phyloP scores from a whole-genome alignment of 179 eudicot species.

The Silene coronaria region DNA sequence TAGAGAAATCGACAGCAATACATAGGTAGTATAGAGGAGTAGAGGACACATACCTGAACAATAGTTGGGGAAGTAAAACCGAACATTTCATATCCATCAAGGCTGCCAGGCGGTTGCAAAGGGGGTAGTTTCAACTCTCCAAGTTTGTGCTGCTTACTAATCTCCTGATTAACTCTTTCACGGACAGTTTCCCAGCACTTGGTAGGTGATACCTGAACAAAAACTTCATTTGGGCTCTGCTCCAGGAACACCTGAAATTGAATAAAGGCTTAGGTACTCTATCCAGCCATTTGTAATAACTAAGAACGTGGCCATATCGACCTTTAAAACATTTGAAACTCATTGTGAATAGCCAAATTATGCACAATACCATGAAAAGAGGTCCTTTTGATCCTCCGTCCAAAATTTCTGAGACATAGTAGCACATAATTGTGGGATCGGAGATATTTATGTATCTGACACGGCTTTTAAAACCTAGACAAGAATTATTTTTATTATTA shows the following conservation, averaged over 20 bases:
- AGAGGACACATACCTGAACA: slow-evolving; percentile 51
- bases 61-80: slow-evolving; percentile 83
- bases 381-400: slow-evolving; percentile 82
- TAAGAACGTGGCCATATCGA: neutral
- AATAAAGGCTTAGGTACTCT: neutral
- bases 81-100: slow-evolving; percentile 95
- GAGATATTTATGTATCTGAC: slow-evolving; percentile 60
- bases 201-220: slow-evolving; percentile 59
- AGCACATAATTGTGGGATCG: slow-evolving; percentile 68
- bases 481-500: slow-evolving; percentile 8
- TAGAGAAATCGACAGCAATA: neutral
- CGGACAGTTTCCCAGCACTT: slow-evolving; percentile 94
- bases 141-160: slow-evolving; percentile 69
- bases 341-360: slow-evolving; percentile 9
- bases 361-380: slow-evolving; percentile 69
- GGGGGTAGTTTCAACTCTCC: slow-evolving; percentile 72
- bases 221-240: slow-evolving; percentile 65
- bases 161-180: slow-evolving; percentile 86
- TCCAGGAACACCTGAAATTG: slow-evolving; percentile 64
- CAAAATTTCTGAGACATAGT: slow-evolving; percentile 72
- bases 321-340: neutral
- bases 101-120: slow-evolving; percentile 88
- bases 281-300: neutral
- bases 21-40: neutral
- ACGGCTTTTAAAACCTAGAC: slow-evolving; percentile 81